Evolutionary conservation across 1,284 basidiomycete species (phyloP), one percentile per base, ranked within the genome.

Genomic region (Apiotrichum akiyoshidainum): DNA sequence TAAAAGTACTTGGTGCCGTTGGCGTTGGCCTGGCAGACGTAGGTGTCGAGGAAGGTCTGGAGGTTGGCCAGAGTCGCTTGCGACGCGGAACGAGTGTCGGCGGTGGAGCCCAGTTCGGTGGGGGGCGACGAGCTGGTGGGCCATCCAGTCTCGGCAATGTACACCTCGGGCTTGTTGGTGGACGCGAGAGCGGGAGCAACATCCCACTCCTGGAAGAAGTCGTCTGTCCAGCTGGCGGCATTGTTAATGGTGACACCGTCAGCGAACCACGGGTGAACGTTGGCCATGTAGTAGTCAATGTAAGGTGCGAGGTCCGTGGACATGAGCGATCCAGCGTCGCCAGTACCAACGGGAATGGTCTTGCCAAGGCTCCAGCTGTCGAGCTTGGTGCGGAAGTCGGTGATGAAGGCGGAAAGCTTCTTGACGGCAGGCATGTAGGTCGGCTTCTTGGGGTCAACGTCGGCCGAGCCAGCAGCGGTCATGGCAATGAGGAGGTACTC

Each of bases 121-220:
- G 19, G 40, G 37, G 21, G 48, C 42, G n/a, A 50, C 21, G 22
- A 44, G 37, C 39, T 46, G 7, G 67, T 86, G 14, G 93, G 93
- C 93, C 93, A 96, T 41, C 93, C 93, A 22, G 92, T 92, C 80
- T 95, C 92, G 12, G 91, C 91, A 64, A 94, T 91, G 78, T 86
- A 92, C 81, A 87, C 86, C 57, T 80, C 77, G 6, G 91, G 90
- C 59, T 85, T 82, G 77, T 90, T 90, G 16, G 83, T 46, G 1
- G 78, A 78, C 13, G 60, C 54, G 10, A 70, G 26, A 14, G 34
- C 40, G 60, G 71, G 67, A 16, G 68, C 78, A 10, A 89, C 83
- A 71, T 89, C 85, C 42, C 80, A 84, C 41, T 80, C 69, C 52
- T 82, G 67, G 75, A 85, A 86, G 78, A 84, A 88, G 17, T 81